These are phyloP conservation scores for Sphagnurus paluster DNA, from an alignment of 1,284 basidiomycete genomes.

Conservation along the genomic window DNA sequence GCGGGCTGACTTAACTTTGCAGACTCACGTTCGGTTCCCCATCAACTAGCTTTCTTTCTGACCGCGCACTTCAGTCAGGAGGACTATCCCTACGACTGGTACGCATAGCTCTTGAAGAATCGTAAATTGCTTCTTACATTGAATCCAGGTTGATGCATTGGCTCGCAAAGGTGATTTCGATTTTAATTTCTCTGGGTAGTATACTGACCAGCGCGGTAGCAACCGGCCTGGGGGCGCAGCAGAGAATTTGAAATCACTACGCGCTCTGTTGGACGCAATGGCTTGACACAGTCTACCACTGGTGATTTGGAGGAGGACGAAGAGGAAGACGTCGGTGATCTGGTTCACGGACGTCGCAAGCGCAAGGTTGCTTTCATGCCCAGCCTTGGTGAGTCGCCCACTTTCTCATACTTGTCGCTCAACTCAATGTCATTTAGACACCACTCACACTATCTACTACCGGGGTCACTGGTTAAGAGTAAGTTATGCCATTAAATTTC, in stretches of 20 bases:
- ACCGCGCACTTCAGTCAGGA: slow-evolving; percentile 85
- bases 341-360: slow-evolving; percentile 68
- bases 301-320: slow-evolving; percentile 79
- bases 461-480: slow-evolving; percentile 84
- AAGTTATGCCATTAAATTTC: slow-evolving; percentile 26
- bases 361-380: slow-evolving; percentile 78
- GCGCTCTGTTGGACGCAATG: slow-evolving; percentile 60
- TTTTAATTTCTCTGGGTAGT: neutral
- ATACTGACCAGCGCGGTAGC: slow-evolving; percentile 40
- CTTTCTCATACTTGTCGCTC: slow-evolving; percentile 6
- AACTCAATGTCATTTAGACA: slow-evolving; percentile 47
- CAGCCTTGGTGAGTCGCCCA: slow-evolving; percentile 65
- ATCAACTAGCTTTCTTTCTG: slow-evolving; percentile 75
- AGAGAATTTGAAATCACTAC: slow-evolving; percentile 87
- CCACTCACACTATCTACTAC: slow-evolving; percentile 84
- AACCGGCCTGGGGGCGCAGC: slow-evolving; percentile 83
- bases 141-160: slow-evolving; percentile 76
- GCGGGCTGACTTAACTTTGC: too few species aligned
- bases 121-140: slow-evolving; percentile 7
- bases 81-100: slow-evolving; percentile 85
- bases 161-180: slow-evolving; percentile 65
- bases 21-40: slow-evolving; percentile 3
- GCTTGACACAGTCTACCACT: slow-evolving; percentile 62
- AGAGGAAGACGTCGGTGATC: slow-evolving; percentile 51
- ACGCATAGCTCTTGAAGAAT: slow-evolving; percentile 23